Base-by-base conservation (phyloP, 805 yeast genomes). In the Lachancea waltii region DNA sequence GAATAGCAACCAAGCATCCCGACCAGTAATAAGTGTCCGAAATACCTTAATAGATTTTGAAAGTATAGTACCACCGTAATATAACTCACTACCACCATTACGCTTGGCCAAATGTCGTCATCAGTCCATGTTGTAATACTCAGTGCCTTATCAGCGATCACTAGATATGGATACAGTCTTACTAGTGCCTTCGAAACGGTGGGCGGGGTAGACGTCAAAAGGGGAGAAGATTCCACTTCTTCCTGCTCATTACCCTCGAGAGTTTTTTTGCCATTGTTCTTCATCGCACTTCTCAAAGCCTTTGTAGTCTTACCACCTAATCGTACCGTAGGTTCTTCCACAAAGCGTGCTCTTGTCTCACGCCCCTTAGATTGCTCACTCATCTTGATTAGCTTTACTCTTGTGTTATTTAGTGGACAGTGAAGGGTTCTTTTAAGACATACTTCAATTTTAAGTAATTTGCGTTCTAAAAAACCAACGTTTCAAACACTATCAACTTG, bases 91-190 rank as follows among this genome's bases (percentile, higher is more conserved):
- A 82, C 71, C 32, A 81, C 50, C 19, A 86, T 68, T 14, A 83
- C 65, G 50, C 86, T 77, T 40, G 80, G 63, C 85, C 90, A 86
- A 23, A 73, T 68, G 56, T 85, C 92, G 25, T 83, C 89, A 45
- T 79, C 79, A 2, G 97, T 84, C 98, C 98, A 90, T 0, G 97
- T 89, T 25, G 85, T 60, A 27, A 87, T 69, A 30, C 85, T 79
- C 39, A 87, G 67, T 2, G 75, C 45, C 47, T 79, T 77, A 58
- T 89, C 86, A 7, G 79, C 75, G 1, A 83, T 73, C 27, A 84
- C 69, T 30, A 90, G 67, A 55, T 85, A 85, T 2, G 97, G 97
- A 57, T 90, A 89, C 7, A 95, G 77, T 43, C 77, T 72, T 27
- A 87, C 75, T 36, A 90, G 69, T 3, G 92, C 85, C 50, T 85